Conservation (phyloP, 805 yeast species). For the Hanseniaspora valbyensis region DNA sequence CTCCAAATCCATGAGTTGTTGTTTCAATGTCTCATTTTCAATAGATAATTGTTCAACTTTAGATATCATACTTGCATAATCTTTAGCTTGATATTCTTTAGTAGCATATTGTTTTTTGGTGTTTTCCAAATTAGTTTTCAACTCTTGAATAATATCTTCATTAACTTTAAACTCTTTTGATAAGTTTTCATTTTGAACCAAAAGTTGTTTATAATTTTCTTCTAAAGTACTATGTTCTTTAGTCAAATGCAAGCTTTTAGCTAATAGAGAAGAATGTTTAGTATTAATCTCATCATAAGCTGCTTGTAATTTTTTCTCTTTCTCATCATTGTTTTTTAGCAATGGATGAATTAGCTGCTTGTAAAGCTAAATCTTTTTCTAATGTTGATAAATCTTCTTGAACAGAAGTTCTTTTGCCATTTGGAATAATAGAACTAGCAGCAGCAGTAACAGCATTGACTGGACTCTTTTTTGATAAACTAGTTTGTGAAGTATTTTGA, state of each 20-base stretch:
- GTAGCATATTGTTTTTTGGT: not conserved
- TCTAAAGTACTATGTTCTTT: constrained; percentile 1
- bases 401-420: not conserved
- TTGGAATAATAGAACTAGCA: not conserved
- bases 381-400: not conserved
- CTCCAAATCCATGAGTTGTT: constrained; percentile 37
- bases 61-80: constrained; percentile 21
- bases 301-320: not conserved
- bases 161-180: not conserved
- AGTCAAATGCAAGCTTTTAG: not conserved
- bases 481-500: not conserved
- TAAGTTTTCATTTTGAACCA: not conserved
- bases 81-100: constrained; percentile 17
- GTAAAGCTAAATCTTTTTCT: constrained; percentile 4
- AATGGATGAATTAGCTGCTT: constrained; percentile 1
- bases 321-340: not conserved
- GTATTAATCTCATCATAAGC: constrained; percentile 1
- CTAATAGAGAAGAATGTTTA: not conserved
- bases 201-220: not conserved
- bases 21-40: constrained; percentile 30
- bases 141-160: not conserved
- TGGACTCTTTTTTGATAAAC: not conserved
- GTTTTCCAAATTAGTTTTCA: not conserved
- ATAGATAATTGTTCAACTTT: constrained; percentile 25
- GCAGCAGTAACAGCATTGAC: not conserved